Evolutionary conservation across 345 rosid species (phyloP).

Genomic region (Camelina laxa): DNA sequence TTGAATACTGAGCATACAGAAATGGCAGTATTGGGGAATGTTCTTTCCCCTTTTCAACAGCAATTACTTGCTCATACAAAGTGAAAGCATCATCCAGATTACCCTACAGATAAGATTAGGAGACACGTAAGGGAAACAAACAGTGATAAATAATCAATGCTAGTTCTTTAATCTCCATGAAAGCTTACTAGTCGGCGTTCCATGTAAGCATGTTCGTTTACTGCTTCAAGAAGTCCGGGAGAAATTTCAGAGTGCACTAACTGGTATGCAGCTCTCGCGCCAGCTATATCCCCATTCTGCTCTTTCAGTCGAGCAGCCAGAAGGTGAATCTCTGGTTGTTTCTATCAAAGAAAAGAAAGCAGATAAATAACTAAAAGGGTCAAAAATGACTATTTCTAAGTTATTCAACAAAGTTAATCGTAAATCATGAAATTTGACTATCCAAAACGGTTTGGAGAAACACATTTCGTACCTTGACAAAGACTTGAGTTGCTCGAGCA

Average conservation of each 20-base stretch:
- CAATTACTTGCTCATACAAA: conserved; percentile 86
- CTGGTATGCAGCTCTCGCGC: conserved; percentile 91
- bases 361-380: conserved; percentile 21
- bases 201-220: conserved; percentile 95
- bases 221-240: conserved; percentile 96
- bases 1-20: conserved; percentile 85
- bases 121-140: conserved; percentile 34
- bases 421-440: neutral
- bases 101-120: conserved; percentile 58
- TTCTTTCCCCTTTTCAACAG: conserved; percentile 96
- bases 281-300: conserved; percentile 76
- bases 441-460: conserved; percentile 4
- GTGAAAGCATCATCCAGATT: conserved; percentile 77
- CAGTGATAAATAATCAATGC: conserved; percentile 4
- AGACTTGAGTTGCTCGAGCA: conserved; percentile 88
- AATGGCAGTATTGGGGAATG: conserved; percentile 76
- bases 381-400: neutral
- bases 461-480: conserved; percentile 78
- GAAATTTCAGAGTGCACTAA: conserved; percentile 83
- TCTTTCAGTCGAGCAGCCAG: conserved; percentile 91
- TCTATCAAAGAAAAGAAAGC: conserved; percentile 53
- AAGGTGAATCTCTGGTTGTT: conserved; percentile 91
- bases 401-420: neutral
- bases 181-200: conserved; percentile 78
- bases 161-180: conserved; percentile 28